Evolutionary conservation across 805 yeast species (phyloP), one percentile per base, ranked within the genome.

Genomic region (Wickerhamiella bombiphila): DNA sequence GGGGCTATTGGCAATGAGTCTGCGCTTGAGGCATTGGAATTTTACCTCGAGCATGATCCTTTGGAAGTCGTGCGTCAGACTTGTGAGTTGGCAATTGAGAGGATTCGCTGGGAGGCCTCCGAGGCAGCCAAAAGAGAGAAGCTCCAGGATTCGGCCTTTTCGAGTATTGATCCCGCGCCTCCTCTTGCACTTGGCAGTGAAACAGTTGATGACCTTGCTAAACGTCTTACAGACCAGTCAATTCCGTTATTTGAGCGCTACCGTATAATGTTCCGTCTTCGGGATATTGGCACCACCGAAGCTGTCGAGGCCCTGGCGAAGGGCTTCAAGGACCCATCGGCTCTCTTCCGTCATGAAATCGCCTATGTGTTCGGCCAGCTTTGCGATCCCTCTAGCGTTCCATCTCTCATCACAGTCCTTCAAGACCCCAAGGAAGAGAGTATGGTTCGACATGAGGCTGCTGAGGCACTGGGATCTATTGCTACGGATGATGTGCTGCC

Each of bases 381-480:
- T 56, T 80, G 93, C 57, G 83, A 81, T 60, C 95, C 97, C 20
- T 81, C 76, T 26, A 76, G 93, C 28, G 93, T 91, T 25, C 94
- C 96, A 29, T 67, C 88, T 16, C 70, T 93, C 45, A 69, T 83
- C 41, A 76, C 81, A 61, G 83, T 91, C 3, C 69, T 93, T 50
- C 74, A 74, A 49, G 73, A 81, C 58, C 71, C 68, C 42, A 54
- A 61, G 13, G 95, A 91, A 64, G 97, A 93, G 37, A 94, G 93
- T 46, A 91, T 91, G 99, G 98, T 93, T 24, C 79, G 99, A 64
- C 99, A 91, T 57, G 99, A 91, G 64, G 98, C 97, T 41, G 98
- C 97, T 19, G 99, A 91, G 64, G 98, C 98, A 19, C 69, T 93
- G 51, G 98, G 98, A 20, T 73, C 94, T 21, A 91, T 91, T 56